A percentile compares a stretch with the other conserved stretches of the same genome.
Conservation (phyloP, 139 green algal genomes). For the Chlamydomonas sp. region DNA sequence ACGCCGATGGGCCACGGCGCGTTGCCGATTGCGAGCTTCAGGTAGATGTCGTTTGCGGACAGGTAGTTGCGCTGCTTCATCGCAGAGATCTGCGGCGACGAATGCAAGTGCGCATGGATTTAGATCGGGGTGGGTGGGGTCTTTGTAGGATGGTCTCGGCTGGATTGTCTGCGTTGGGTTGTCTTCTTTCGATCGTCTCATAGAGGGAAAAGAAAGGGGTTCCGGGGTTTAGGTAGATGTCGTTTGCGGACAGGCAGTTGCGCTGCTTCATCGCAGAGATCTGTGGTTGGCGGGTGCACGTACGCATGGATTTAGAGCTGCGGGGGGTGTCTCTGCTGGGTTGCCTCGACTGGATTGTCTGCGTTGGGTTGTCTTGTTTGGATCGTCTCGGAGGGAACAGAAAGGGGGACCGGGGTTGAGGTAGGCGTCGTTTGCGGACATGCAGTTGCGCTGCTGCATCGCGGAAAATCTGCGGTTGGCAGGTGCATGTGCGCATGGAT, state of each 20-base stretch:
- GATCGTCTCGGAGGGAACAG: too few species aligned
- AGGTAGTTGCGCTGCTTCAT: constrained; percentile 90
- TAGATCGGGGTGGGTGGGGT: constrained; percentile 24
- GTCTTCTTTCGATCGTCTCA: too few species aligned
- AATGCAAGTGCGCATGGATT: too few species aligned
- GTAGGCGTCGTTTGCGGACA: constrained; percentile 92
- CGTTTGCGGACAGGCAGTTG: constrained; percentile 89
- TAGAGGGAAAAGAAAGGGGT: too few species aligned
- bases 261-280: constrained; percentile 58
- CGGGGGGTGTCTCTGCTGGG: constrained; percentile 5
- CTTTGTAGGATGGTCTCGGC: not conserved
- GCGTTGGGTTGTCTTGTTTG: too few species aligned
- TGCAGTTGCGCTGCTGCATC: constrained; percentile 86
- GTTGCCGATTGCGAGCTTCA: constrained; percentile 91
- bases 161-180: too few species aligned
- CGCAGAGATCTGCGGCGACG: constrained; percentile 8
- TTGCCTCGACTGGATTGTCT: too few species aligned
- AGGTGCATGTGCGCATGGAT: too few species aligned
- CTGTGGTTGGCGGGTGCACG: too few species aligned
- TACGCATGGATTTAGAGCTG: constrained; percentile 28
- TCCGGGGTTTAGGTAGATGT: constrained; percentile 77
- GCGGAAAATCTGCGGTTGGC: constrained; percentile 9
- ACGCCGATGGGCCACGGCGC: constrained; percentile 96
- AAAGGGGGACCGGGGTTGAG: constrained; percentile 81
- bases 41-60: constrained; percentile 90